Percentiles rank a stretch among this genome's conserved stretches.
Conservation (phyloP, 2,329 filamentous ascomycete genomes). For the Tolypocladium ophioglossoides region DNA sequence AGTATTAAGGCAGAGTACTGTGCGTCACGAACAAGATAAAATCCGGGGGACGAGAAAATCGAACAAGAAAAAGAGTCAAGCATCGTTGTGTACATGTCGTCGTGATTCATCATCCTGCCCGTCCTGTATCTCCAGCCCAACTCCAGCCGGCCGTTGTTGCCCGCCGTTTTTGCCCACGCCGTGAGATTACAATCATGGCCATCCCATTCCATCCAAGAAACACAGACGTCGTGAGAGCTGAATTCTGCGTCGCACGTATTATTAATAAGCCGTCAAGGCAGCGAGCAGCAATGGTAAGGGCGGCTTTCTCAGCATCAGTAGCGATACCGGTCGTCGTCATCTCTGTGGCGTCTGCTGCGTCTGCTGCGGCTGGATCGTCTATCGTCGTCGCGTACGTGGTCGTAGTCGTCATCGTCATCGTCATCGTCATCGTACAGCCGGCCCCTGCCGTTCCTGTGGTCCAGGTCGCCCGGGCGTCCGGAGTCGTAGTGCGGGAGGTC, state of each 20-base stretch:
- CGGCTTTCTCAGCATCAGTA: slow-evolving; percentile 6
- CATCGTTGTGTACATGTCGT: not conserved
- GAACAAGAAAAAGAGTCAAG: too few relatives aligned
- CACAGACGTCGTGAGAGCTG: not conserved
- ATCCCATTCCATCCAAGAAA: not conserved
- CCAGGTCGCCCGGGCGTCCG: slow-evolving; percentile 4
- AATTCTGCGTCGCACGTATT: too few relatives aligned
- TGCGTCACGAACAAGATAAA: not conserved
- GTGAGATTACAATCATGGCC: not conserved
- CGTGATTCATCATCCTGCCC: not conserved
- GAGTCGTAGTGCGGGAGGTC: slow-evolving; percentile 15
- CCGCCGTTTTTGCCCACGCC: too few relatives aligned
- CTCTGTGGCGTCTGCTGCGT: slow-evolving; percentile 11
- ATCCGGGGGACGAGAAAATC: not conserved
- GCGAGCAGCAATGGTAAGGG: not conserved
- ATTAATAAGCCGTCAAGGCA: too few relatives aligned
- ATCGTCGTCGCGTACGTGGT: slow-evolving; percentile 18
- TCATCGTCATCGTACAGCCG: slow-evolving; percentile 9
- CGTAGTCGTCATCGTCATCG: slow-evolving; percentile 17
- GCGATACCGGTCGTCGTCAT: slow-evolving; percentile 11
- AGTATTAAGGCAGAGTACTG: not conserved
- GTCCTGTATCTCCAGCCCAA: not conserved
- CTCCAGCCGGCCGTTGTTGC: not conserved
- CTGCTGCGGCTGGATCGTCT: slow-evolving; percentile 10
- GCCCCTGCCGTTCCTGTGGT: slow-evolving; percentile 9